phyloP scores from a whole-genome alignment of 352 stramenopile genomes.

The Saprolegnia diclina region DNA sequence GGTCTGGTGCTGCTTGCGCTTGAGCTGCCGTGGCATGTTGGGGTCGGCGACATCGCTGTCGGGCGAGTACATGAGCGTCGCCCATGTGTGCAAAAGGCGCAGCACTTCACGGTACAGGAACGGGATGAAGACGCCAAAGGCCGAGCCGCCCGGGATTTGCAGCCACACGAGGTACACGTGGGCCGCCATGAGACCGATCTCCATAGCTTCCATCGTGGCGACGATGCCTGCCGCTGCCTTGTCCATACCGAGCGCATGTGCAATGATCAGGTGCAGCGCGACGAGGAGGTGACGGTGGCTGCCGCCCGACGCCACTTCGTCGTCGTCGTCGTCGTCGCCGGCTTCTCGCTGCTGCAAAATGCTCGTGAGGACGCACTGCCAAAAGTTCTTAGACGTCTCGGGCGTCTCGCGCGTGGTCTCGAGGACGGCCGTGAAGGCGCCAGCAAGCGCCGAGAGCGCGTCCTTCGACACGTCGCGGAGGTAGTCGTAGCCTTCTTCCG shows the following conservation, averaged over 20 bases:
- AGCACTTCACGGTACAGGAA: constrained; percentile 80
- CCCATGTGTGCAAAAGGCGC: constrained; percentile 74
- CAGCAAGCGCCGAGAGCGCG: not conserved
- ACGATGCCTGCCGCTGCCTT: not conserved
- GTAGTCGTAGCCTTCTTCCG: constrained; percentile 12
- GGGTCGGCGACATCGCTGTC: not conserved
- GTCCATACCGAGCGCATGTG: constrained; percentile 3
- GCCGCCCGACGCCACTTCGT: not conserved
- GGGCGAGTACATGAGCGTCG: constrained; percentile 24
- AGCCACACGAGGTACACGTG: constrained; percentile 79
- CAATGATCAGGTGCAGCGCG: constrained; percentile 2
- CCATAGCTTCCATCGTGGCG: constrained; percentile 30
- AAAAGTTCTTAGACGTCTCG: not conserved
- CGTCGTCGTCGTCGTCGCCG: not conserved
- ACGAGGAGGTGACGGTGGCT: constrained; percentile 1
- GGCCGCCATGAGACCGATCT: constrained; percentile 55
- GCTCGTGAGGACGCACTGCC: not conserved
- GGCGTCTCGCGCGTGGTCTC: not conserved
- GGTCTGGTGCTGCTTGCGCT: constrained; percentile 18
- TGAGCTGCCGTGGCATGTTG: not conserved
- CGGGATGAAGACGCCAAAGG: constrained; percentile 80
- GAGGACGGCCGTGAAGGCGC: not conserved
- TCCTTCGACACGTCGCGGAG: not conserved
- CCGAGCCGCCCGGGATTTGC: constrained; percentile 67
- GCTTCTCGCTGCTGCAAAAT: not conserved